A percentile compares a stretch with the other conserved stretches of the same genome.
phyloP scores from a whole-genome alignment of 2,329 filamentous ascomycete species.

The Fusarium coffeatum region DNA sequence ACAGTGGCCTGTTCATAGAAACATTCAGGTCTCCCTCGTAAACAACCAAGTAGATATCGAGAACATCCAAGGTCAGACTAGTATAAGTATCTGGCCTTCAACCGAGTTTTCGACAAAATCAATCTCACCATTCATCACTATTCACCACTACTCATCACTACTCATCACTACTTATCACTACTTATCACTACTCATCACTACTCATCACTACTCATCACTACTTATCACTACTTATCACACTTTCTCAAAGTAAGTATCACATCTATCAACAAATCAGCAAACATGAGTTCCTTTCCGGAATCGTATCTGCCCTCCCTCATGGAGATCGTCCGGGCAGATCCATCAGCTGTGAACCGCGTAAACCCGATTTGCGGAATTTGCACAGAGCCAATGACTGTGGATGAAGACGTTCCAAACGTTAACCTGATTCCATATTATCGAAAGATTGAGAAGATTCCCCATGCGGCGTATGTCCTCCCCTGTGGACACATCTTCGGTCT shows the following conservation, averaged over 20 bases:
- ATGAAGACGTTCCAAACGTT: neutral
- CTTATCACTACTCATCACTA: too few species aligned
- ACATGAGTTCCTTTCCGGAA: conserved; percentile 2
- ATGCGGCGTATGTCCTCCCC: neutral
- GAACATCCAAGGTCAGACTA: neutral
- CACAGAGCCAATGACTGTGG: neutral
- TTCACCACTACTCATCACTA: neutral
- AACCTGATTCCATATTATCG: neutral
- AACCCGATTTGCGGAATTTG: conserved; percentile 14
- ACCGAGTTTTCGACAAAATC: neutral
- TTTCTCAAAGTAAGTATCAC: neutral
- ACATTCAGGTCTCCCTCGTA: neutral
- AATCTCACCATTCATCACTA: neutral
- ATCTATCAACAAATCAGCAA: neutral
- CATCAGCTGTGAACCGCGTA: neutral
- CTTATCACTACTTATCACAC: neutral
- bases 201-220: too few species aligned
- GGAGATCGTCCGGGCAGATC: neutral
- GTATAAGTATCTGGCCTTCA: neutral
- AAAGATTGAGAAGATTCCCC: neutral
- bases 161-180: too few species aligned
- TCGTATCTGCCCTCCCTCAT: neutral
- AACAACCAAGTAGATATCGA: neutral
- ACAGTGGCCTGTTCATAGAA: neutral
- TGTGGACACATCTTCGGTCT: conserved; percentile 27